Conservation (phyloP, 495 filamentous ascomycete species). For the Tuber umbilicatum region DNA sequence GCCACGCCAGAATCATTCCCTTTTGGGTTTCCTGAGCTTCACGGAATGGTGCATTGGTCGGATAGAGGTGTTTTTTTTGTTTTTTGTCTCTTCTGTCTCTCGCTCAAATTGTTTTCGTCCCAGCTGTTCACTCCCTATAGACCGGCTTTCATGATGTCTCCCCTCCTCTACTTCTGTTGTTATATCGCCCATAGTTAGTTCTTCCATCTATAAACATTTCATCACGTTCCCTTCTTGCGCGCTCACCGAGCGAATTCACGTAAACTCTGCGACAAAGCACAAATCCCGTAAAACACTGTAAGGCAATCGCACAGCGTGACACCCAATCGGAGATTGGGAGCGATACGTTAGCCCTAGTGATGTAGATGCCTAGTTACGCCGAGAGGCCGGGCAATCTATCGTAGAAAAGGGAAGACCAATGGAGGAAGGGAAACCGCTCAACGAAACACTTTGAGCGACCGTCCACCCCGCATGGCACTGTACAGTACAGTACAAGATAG, state of each 20-base stretch:
- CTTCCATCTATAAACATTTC: neutral
- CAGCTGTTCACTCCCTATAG: neutral
- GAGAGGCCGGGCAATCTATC: neutral
- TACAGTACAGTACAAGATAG: no score
- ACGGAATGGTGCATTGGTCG: neutral
- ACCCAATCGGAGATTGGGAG: neutral
- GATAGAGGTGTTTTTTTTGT: neutral
- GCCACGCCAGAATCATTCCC: neutral
- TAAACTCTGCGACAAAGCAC: neutral
- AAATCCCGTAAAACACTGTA: neutral
- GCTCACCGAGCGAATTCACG: neutral
- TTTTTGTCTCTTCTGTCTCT: neutral
- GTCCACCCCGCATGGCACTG: neutral
- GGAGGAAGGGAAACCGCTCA: neutral
- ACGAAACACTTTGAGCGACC: neutral
- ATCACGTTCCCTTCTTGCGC: neutral
- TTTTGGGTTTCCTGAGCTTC: neutral
- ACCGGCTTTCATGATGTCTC: neutral
- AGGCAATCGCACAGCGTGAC: neutral
- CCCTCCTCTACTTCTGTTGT: neutral
- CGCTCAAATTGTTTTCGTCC: neutral
- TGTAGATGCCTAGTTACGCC: neutral
- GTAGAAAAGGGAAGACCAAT: neutral
- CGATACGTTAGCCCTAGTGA: neutral
- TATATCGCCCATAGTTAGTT: neutral